Conservation (phyloP, 768 basidiomycete species). For the Auricularia cornea region DNA sequence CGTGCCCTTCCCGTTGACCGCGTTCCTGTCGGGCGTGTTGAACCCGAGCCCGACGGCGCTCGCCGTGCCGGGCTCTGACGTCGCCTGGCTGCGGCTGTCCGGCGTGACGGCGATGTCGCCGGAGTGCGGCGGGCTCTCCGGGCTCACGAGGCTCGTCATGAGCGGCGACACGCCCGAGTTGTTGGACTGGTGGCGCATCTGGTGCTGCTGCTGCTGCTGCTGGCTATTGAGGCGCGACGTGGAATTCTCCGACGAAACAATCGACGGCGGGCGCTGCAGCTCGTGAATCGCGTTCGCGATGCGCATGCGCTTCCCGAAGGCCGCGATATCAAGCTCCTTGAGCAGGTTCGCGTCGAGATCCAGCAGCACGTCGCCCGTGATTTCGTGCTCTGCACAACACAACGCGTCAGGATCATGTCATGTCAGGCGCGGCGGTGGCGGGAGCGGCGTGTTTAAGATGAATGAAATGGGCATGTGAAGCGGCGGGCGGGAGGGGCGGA, state of each 20-base stretch:
- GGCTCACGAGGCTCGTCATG: conserved; percentile 18
- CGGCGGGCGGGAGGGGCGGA: neutral
- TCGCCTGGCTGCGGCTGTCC: neutral
- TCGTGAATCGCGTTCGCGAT: conserved; percentile 91
- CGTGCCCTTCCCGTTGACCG: neutral
- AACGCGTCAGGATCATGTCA: neutral
- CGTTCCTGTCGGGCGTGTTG: neutral
- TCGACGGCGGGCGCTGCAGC: conserved; percentile 63
- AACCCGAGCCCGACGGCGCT: neutral
- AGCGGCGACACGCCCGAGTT: conserved; percentile 7
- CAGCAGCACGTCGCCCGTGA: conserved; percentile 92
- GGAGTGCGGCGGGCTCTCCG: conserved; percentile 27
- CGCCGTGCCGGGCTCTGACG: neutral
- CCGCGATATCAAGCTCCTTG: conserved; percentile 91
- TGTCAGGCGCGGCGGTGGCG: too few species aligned
- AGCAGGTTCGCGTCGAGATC: conserved; percentile 88
- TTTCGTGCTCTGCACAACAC: conserved; percentile 78
- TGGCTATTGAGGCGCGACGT: neutral
- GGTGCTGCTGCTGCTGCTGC: neutral
- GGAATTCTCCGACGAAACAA: conserved; percentile 40
- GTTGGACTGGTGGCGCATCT: neutral
- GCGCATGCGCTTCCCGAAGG: conserved; percentile 89
- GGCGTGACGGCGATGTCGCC: conserved; percentile 7
- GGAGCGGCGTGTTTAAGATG: too few species aligned
- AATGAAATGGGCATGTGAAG: conserved; percentile 7